These are phyloP conservation scores for Globisporangium takayamanum DNA, from an alignment of 352 stramenopile genomes.

Conservation along the genomic window DNA sequence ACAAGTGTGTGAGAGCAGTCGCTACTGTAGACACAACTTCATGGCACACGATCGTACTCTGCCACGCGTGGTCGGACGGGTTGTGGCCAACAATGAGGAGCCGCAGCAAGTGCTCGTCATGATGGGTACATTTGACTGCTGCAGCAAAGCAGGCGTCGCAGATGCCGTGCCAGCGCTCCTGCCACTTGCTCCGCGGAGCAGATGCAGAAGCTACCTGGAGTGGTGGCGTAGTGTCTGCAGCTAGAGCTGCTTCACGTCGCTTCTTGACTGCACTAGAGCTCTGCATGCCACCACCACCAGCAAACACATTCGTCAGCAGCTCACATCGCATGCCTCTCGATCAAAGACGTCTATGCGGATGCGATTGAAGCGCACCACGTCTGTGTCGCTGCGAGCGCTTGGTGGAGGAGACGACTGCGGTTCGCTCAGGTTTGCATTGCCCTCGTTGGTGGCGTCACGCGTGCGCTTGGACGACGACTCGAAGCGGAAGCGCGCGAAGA, in stretches of 20 bases:
- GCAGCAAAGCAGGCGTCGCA: conserved; percentile 62
- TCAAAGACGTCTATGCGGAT: neutral
- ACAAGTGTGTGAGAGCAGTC: neutral
- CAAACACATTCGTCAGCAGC: neutral
- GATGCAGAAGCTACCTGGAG: neutral
- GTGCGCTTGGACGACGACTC: conserved; percentile 32
- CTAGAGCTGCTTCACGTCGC: neutral
- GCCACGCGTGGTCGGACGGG: conserved; percentile 87
- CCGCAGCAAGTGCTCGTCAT: conserved; percentile 51
- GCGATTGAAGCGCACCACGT: neutral
- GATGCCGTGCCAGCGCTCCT: conserved; percentile 79
- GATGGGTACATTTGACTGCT: conserved; percentile 47
- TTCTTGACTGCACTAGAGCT: neutral
- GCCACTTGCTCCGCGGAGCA: conserved; percentile 40
- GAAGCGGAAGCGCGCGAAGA: conserved; percentile 64
- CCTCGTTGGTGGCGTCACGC: conserved; percentile 8
- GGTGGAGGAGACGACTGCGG: neutral
- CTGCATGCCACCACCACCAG: neutral
- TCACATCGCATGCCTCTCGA: neutral
- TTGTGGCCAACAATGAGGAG: conserved; percentile 88
- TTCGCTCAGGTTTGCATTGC: conserved; percentile 1
- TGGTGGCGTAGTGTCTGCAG: neutral
- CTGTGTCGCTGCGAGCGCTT: neutral
- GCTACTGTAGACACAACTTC: conserved; percentile 25
- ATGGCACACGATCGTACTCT: conserved; percentile 35